These are phyloP conservation scores for Leishmania lainsoni DNA, from an alignment of 208 protist genomes.

Conservation along the genomic window DNA sequence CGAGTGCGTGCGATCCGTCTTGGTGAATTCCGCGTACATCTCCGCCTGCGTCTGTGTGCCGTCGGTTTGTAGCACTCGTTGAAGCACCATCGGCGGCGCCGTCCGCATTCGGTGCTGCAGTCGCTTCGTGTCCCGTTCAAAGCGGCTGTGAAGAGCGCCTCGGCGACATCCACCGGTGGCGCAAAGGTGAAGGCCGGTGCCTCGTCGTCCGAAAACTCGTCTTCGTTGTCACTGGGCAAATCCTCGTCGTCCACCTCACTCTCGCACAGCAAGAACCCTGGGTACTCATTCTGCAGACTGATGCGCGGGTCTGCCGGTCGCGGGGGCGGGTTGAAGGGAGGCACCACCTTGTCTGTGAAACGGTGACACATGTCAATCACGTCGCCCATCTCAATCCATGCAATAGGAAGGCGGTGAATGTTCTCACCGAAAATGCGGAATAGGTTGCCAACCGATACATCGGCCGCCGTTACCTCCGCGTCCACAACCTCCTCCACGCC, in stretches of 20 bases:
- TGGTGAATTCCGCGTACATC: constrained; percentile 64
- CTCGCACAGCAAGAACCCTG: constrained; percentile 88
- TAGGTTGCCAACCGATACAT: constrained; percentile 68
- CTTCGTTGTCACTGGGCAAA: constrained; percentile 79
- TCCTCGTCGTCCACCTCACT: constrained; percentile 90
- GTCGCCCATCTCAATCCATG: constrained; percentile 93
- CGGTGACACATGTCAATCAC: constrained; percentile 89
- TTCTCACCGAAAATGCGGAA: constrained; percentile 81
- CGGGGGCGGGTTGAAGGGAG: constrained; percentile 83
- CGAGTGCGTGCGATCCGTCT: constrained; percentile 1
- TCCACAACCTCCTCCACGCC: constrained; percentile 64
- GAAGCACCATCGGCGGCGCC: constrained; percentile 80
- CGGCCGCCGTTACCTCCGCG: constrained; percentile 52
- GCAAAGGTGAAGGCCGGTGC: constrained; percentile 89
- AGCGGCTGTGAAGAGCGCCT: constrained; percentile 90
- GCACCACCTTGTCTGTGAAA: constrained; percentile 63
- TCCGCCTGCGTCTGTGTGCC: constrained; percentile 71
- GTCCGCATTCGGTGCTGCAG: constrained; percentile 90
- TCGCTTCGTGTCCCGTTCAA: constrained; percentile 85
- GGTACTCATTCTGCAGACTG: constrained; percentile 86
- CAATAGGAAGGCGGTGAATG: constrained; percentile 87
- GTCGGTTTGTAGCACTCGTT: constrained; percentile 78
- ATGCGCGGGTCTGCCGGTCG: constrained; percentile 89
- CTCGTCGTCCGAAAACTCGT: constrained; percentile 91
- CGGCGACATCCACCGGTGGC: constrained; percentile 76